A percentile compares a stretch with the other conserved stretches of the same genome.
Conservation (phyloP, 257 asterid species). For the Agastache rugosa region DNA sequence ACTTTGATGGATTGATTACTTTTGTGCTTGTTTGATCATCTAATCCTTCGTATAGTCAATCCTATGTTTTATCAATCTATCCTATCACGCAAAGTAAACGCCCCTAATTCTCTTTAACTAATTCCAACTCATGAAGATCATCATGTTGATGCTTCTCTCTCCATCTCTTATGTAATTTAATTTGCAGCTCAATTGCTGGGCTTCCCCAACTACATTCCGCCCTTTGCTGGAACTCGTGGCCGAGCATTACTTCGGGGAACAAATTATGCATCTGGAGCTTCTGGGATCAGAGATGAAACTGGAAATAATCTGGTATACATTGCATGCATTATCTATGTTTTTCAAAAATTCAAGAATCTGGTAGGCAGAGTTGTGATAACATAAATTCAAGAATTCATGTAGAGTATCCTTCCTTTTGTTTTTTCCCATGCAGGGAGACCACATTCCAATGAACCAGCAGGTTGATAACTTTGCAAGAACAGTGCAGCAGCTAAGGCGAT, state of each 20-base stretch:
- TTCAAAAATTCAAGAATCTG: neutral
- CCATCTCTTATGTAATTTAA: too few species aligned
- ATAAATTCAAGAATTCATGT: neutral
- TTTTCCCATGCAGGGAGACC: constrained; percentile 69
- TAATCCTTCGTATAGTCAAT: too few species aligned
- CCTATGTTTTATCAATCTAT: too few species aligned
- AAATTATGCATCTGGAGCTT: constrained; percentile 89
- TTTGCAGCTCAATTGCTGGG: constrained; percentile 82
- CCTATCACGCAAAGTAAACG: too few species aligned
- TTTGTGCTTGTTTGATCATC: too few species aligned
- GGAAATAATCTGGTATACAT: constrained; percentile 76
- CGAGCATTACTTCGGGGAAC: constrained; percentile 65
- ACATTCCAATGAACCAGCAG: constrained; percentile 77
- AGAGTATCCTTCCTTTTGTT: neutral
- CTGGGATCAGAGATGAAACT: constrained; percentile 93
- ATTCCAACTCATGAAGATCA: neutral
- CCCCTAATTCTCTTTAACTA: too few species aligned
- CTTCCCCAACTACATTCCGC: constrained; percentile 73
- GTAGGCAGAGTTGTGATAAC: neutral
- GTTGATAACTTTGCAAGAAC: constrained; percentile 65
- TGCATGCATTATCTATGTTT: neutral
- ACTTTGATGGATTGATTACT: too few species aligned
- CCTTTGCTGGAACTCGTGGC: constrained; percentile 64
- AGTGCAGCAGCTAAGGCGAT: constrained; percentile 60
- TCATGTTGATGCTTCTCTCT: neutral